phyloP scores from a whole-genome alignment of 2,329 filamentous ascomycete species.

The Ophiosphaerella herpotricha region DNA sequence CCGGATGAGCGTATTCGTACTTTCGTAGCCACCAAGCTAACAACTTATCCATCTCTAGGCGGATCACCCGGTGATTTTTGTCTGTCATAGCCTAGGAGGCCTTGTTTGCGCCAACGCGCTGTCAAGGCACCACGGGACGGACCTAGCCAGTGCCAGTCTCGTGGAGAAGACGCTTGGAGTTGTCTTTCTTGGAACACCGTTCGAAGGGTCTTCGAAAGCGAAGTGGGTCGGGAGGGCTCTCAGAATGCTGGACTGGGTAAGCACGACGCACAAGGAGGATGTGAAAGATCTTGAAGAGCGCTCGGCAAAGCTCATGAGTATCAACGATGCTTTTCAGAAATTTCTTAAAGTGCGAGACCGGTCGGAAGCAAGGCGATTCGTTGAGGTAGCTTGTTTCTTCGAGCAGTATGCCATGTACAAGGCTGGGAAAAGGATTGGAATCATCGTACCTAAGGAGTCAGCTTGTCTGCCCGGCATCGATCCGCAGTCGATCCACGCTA shows the following conservation, averaged over 20 bases:
- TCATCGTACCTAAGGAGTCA: conserved; percentile 12
- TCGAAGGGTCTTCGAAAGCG: conserved; percentile 15
- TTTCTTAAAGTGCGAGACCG: too few species aligned
- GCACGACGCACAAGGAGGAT: conserved; percentile 12
- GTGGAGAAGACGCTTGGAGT: not conserved
- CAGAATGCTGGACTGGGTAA: conserved; percentile 6
- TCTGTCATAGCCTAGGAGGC: conserved; percentile 17
- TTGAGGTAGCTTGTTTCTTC: conserved; percentile 19
- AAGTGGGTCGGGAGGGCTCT: conserved; percentile 7
- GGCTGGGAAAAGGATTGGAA: conserved; percentile 9
- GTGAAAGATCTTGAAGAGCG: conserved; percentile 15
- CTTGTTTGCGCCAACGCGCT: conserved; percentile 16
- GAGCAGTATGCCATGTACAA: conserved; percentile 13
- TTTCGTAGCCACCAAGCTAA: not conserved
- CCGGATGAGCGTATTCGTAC: not conserved
- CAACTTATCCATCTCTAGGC: too few species aligned
- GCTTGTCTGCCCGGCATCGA: conserved; percentile 11
- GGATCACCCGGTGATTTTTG: conserved; percentile 14
- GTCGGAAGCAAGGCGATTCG: not conserved
- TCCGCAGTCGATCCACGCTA: conserved; percentile 12
- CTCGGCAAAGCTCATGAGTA: too few species aligned
- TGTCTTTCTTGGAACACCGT: conserved; percentile 1
- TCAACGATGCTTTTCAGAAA: too few species aligned
- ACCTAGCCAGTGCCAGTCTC: conserved; percentile 2
- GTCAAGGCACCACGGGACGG: conserved; percentile 6